Conservation (phyloP, 1,284 basidiomycete species). For the Cerioporus squamosus region DNA sequence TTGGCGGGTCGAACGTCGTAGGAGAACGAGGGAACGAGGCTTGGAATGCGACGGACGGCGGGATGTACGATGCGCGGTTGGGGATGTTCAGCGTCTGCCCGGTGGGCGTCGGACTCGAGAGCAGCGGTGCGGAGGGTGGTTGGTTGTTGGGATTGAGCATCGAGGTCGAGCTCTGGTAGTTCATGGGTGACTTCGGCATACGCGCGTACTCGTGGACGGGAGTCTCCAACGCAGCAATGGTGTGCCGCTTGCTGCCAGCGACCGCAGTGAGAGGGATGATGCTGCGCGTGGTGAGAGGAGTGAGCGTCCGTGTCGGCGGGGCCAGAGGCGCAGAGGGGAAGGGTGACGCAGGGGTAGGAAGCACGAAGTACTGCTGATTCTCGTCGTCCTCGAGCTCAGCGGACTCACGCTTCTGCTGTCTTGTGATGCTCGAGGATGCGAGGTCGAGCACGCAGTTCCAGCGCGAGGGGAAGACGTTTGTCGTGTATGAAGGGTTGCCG, state of each 20-base stretch:
- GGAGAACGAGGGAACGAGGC: constrained; percentile 45
- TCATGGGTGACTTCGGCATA: constrained; percentile 33
- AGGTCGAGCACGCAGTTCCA: constrained; percentile 91
- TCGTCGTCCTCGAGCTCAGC: constrained; percentile 15
- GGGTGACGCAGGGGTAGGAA: constrained; percentile 76
- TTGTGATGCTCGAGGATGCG: constrained; percentile 38
- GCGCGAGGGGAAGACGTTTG: constrained; percentile 74
- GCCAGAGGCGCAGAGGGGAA: constrained; percentile 50
- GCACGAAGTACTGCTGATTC: constrained; percentile 46
- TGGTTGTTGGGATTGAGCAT: constrained; percentile 38
- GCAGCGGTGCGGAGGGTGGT: constrained; percentile 31
- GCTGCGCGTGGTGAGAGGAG: constrained; percentile 32
- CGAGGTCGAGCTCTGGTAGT: constrained; percentile 43
- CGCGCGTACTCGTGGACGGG: constrained; percentile 23
- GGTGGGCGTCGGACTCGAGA: constrained; percentile 25
- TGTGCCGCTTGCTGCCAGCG: constrained; percentile 64
- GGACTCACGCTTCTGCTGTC: constrained; percentile 11
- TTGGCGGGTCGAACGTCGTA: constrained; percentile 51
- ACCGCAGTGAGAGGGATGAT: constrained; percentile 38
- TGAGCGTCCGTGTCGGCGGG: constrained; percentile 11
- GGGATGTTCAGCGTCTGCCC: constrained; percentile 21
- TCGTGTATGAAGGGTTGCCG: constrained; percentile 53
- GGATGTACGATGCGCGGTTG: constrained; percentile 37
- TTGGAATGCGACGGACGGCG: constrained; percentile 44
- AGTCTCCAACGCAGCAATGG: constrained; percentile 41